Base-by-base conservation (phyloP, 2,329 filamentous ascomycete species). In the Xylaria sp. region DNA sequence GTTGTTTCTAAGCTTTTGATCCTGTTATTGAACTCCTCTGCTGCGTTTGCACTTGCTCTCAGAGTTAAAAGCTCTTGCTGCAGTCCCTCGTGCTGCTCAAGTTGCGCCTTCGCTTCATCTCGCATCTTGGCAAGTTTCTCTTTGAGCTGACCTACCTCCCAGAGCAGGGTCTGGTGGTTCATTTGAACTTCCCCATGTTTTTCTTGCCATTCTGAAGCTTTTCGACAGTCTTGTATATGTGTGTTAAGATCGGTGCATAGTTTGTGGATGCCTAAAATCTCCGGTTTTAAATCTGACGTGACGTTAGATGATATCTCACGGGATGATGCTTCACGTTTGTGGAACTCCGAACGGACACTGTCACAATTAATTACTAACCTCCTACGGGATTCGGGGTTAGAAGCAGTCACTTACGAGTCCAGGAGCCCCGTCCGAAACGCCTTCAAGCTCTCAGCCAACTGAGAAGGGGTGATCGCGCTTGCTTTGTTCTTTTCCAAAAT, bases 141-240 rank as follows among this genome's bases (percentile, higher is more conserved):
- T 55, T 68, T 60, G 4, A 71, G 61, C 5, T 40, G n/a, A 46
- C 63, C 57, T 27, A 62, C 60, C 6, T 65, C 56, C 13, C 55
- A 25, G 6, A 31, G 47, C 9, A 70, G 35, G 17, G 55, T 43
- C 15, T 68, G 61, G 17, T 67, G 33, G 10, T 56, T 53, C 21
- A 40, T 23, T 25, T 65, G 52, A 15, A 44, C 49, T 23, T 38
- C 15, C 5, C n/a, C 40, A 40, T 60, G 60, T 25, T 54, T 71
- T 6, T 60, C 58, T 54, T 69, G 62, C 70, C 70, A 73, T 38
- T 63, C 46, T 4, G 60, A 59, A 11, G 57, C 55, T 40, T 55
- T 51, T 37, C 63, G 19, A 4, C 31, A 21, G 23, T n/a, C 38
- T 3, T 58, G 49, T 21, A 68, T 43, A 21, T 63, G 40, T 29